These are phyloP conservation scores for Schwanniomyces yamadae DNA, from an alignment of 805 yeast genomes.

Conservation along the genomic window DNA sequence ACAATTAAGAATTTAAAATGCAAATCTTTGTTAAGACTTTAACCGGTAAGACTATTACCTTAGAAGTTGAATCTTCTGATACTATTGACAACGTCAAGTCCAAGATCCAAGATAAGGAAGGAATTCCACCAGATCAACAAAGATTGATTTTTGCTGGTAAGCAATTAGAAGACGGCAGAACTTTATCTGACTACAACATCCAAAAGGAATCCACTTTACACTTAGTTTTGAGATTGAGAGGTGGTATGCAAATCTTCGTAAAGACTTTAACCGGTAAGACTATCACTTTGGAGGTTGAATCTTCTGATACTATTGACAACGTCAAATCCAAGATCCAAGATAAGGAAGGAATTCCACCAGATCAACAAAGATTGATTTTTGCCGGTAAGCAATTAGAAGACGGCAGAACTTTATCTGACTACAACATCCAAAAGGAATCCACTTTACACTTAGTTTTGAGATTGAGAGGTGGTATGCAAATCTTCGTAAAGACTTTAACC, in stretches of 20 bases:
- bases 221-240: constrained; percentile 95
- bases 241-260: constrained; percentile 72
- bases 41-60: constrained; percentile 59
- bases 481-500: constrained; percentile 35
- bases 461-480: constrained; percentile 88
- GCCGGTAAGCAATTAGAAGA: constrained; percentile 99
- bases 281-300: constrained; percentile 91
- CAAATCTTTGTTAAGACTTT: constrained; percentile 38
- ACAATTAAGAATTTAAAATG: constrained; percentile 35
- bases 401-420: constrained; percentile 94
- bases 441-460: constrained; percentile 94
- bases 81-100: constrained; percentile 98
- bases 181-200: constrained; percentile 94
- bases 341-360: constrained; percentile 99
- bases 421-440: constrained; percentile 98
- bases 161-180: constrained; percentile 99
- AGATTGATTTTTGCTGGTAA: constrained; percentile 99
- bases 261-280: constrained; percentile 64
- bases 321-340: constrained; percentile 96
- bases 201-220: constrained; percentile 96
- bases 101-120: constrained; percentile 98
- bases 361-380: constrained; percentile 98
- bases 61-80: constrained; percentile 96
- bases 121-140: constrained; percentile 99
- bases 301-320: constrained; percentile 95